Conservation (phyloP, 108 stramenopile genomes). For the Bacterosira constricta region DNA sequence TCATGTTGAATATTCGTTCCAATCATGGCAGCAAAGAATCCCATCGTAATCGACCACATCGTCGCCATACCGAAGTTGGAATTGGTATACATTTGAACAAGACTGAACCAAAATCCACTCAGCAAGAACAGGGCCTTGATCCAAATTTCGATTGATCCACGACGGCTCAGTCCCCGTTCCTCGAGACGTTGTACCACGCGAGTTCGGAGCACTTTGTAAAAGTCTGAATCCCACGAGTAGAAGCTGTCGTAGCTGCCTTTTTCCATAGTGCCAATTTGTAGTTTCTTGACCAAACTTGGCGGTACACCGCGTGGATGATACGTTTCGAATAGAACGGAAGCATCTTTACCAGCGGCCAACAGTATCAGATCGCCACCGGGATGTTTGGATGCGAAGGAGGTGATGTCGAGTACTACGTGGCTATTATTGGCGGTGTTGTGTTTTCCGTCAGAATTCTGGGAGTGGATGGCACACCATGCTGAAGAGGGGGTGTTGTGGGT, state of each 20-base stretch:
- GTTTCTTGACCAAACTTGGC: conserved; percentile 29
- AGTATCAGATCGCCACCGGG: conserved; percentile 69
- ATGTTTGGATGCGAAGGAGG: conserved; percentile 42
- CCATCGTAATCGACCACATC: conserved; percentile 44
- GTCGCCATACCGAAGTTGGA: conserved; percentile 3
- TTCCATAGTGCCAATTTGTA: conserved; percentile 41
- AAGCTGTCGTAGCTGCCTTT: conserved; percentile 21
- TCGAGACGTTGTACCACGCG: conserved; percentile 47
- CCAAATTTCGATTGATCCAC: conserved; percentile 50
- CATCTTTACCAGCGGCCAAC: conserved; percentile 52
- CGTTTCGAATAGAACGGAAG: conserved; percentile 57
- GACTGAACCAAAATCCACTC: conserved; percentile 49
- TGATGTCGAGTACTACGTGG: conserved; percentile 49
- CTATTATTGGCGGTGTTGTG: not conserved
- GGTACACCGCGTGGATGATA: conserved; percentile 60
- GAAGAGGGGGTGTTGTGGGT: conserved; percentile 34
- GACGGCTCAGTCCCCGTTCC: conserved; percentile 23
- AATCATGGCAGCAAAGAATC: conserved; percentile 54
- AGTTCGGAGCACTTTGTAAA: conserved; percentile 42
- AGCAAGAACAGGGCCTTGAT: conserved; percentile 56
- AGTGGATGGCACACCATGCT: conserved; percentile 44
- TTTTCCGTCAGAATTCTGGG: not conserved
- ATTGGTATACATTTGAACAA: conserved; percentile 45
- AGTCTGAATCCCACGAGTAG: conserved; percentile 55
- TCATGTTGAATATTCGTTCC: conserved; percentile 76